phyloP scores from a whole-genome alignment of 805 yeast species.

The Myxozyma geophila region DNA sequence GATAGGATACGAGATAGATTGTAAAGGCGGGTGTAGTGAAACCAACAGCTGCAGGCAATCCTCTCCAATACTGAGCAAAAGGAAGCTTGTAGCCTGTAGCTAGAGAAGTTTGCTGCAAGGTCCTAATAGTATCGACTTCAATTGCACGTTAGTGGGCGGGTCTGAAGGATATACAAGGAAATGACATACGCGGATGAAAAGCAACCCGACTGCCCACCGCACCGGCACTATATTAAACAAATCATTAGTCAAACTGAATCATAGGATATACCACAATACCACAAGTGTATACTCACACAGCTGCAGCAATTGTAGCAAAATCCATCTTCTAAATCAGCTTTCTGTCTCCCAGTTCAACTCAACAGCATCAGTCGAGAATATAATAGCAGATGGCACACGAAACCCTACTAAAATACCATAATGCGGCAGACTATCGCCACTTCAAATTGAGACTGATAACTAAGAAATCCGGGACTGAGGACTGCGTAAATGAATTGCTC shows the following conservation, averaged over 20 bases:
- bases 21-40: slow-evolving; percentile 52
- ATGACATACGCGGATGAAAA: slow-evolving; percentile 47
- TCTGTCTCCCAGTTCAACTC: background rate
- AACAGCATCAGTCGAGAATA: background rate
- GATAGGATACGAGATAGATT: slow-evolving; percentile 49
- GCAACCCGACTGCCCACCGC: slow-evolving; percentile 47
- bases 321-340: slow-evolving; percentile 42
- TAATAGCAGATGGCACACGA: background rate
- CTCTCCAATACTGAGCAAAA: slow-evolving; percentile 48
- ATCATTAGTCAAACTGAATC: background rate
- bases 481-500: background rate
- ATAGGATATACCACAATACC: background rate
- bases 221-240: slow-evolving; percentile 41
- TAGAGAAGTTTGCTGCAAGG: slow-evolving; percentile 50
- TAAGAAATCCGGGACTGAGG: too few species aligned
- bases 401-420: too few species aligned
- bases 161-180: background rate
- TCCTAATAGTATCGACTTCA: slow-evolving; percentile 49
- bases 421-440: too few species aligned
- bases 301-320: slow-evolving; percentile 46
- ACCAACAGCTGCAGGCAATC: slow-evolving; percentile 47
- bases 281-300: slow-evolving; percentile 42
- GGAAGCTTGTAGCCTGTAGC: slow-evolving; percentile 47
- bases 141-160: background rate
- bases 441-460: background rate